Evolutionary conservation across 495 filamentous ascomycete species (phyloP).

Genomic region (Thermothielavioides terrestris): DNA sequence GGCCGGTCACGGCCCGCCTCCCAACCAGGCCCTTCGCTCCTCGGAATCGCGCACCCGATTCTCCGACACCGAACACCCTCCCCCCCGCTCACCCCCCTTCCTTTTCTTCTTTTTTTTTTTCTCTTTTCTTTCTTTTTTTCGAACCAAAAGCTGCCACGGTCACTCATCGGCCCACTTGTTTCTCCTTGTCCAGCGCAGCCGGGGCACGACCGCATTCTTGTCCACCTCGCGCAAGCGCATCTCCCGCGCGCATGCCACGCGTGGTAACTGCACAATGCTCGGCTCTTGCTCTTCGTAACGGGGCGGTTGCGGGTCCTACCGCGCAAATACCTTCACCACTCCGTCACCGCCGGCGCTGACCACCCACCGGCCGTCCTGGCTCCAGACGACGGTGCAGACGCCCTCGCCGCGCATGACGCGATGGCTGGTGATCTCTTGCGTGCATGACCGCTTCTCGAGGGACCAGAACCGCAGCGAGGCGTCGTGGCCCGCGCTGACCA

Average conservation of each 20-base stretch:
- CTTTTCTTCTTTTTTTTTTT: no score
- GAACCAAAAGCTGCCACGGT: not conserved
- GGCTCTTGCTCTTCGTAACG: not conserved
- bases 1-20: no score
- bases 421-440: conserved; percentile 86
- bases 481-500: conserved; percentile 93
- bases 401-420: conserved; percentile 90
- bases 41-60: no score
- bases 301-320: conserved; percentile 19
- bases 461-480: conserved; percentile 93
- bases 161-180: not conserved
- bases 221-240: not conserved
- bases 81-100: no score
- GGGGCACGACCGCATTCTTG: not conserved
- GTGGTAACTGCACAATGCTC: not conserved
- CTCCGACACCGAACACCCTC: no score
- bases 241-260: not conserved
- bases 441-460: conserved; percentile 89
- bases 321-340: conserved; percentile 87
- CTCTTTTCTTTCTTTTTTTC: not conserved
- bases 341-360: conserved; percentile 95
- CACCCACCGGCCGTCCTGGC: conserved; percentile 85
- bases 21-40: no score
- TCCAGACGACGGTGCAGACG: conserved; percentile 89
- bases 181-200: not conserved